These are phyloP conservation scores for Saprolegnia diclina DNA, from an alignment of 352 stramenopile species.

Conservation along the genomic window DNA sequence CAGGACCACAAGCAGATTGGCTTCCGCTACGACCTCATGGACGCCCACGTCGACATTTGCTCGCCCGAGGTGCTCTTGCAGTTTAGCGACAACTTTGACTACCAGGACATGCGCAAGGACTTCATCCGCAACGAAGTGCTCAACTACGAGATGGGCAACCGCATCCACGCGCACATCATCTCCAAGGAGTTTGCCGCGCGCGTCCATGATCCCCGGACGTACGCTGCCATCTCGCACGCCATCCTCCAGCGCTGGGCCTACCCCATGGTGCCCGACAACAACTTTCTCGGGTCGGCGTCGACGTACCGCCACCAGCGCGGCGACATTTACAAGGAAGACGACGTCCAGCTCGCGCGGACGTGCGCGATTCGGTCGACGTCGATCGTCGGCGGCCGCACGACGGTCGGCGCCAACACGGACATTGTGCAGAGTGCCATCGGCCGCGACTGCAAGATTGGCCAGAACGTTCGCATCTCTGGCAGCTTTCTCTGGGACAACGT, in stretches of 20 bases:
- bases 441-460: slow-evolving; percentile 60
- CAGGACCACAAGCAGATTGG: slow-evolving; percentile 84
- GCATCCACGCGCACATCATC: slow-evolving; percentile 93
- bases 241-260: slow-evolving; percentile 95
- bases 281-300: slow-evolving; percentile 52
- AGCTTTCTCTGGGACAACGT: slow-evolving; percentile 85
- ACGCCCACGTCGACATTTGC: slow-evolving; percentile 98
- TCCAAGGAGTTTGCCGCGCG: slow-evolving; percentile 89
- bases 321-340: slow-evolving; percentile 79
- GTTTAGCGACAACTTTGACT: slow-evolving; percentile 98
- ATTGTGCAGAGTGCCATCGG: slow-evolving; percentile 64
- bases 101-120: slow-evolving; percentile 91
- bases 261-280: slow-evolving; percentile 92
- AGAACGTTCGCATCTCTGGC: slow-evolving; percentile 59
- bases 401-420: slow-evolving; percentile 46
- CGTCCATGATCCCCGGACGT: slow-evolving; percentile 92
- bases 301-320: slow-evolving; percentile 73
- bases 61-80: slow-evolving; percentile 96
- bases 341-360: slow-evolving; percentile 62
- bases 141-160: slow-evolving; percentile 97
- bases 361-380: slow-evolving; percentile 55
- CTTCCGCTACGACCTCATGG: slow-evolving; percentile 91
- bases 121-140: slow-evolving; percentile 97
- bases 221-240: slow-evolving; percentile 88
- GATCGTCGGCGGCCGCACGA: slow-evolving; percentile 60